Evolutionary conservation across 345 rosid species (phyloP).

Genomic region (Hibiscus syriacus): DNA sequence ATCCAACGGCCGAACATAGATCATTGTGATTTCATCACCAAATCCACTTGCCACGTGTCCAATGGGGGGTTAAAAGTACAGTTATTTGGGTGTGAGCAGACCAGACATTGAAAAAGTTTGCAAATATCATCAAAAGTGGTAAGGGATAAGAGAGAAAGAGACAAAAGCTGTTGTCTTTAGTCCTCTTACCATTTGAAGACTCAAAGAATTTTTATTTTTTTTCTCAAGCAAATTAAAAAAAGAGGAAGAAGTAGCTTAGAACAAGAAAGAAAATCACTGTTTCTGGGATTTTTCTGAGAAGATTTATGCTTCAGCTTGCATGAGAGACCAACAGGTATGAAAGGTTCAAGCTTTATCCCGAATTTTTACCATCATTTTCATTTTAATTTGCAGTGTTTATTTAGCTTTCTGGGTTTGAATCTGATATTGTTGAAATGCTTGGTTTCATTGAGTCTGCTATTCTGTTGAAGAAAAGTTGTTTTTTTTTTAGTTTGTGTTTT

Average conservation of each 20-base stretch:
- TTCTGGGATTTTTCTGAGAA: slow-evolving; percentile 1
- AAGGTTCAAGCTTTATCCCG: slow-evolving; percentile 9
- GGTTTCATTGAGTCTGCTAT: slow-evolving; percentile 12
- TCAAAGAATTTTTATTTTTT: slow-evolving; percentile 52
- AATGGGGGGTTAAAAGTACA: no score
- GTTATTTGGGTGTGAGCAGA: no score
- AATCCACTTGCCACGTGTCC: no score
- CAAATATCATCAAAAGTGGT: slow-evolving; percentile 24
- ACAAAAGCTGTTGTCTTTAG: slow-evolving; percentile 16
- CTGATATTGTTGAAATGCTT: slow-evolving; percentile 18
- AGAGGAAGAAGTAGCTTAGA: neutral
- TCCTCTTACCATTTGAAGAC: slow-evolving; percentile 41
- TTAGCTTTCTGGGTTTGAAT: slow-evolving; percentile 12
- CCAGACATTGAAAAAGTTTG: neutral
- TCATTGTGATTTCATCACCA: no score
- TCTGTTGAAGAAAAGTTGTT: slow-evolving; percentile 8
- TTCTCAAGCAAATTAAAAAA: neutral
- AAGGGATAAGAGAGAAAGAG: slow-evolving; percentile 12
- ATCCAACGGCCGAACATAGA: slow-evolving; percentile 32
- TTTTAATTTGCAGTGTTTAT: neutral
- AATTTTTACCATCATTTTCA: slow-evolving; percentile 2
- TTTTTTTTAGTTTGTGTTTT: neutral
- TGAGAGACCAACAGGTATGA: slow-evolving; percentile 24
- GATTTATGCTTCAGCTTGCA: slow-evolving; percentile 10
- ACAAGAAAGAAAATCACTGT: slow-evolving; percentile 10